phyloP scores from a whole-genome alignment of 805 yeast species.

The Pichia heedii region DNA sequence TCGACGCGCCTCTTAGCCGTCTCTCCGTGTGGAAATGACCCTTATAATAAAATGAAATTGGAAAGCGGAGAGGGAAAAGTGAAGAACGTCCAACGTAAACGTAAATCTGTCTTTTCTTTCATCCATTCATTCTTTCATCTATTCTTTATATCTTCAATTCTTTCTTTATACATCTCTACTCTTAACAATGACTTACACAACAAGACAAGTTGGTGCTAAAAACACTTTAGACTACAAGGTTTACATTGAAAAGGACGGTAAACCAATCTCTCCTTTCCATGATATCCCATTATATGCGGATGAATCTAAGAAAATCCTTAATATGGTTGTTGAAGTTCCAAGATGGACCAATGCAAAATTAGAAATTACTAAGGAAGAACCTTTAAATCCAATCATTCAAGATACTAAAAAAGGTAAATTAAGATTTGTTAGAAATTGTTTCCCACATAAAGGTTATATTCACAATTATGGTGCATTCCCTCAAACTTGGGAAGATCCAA shows the following conservation, averaged over 20 bases:
- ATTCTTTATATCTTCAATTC: not conserved
- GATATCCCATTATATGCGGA: conserved; percentile 90
- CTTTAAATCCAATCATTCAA: conserved; percentile 89
- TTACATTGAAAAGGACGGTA: conserved; percentile 86
- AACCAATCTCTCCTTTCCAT: conserved; percentile 93
- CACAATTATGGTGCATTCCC: conserved; percentile 99
- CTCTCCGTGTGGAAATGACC: too few relatives aligned
- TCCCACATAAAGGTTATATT: conserved; percentile 98
- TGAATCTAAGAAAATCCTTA: conserved; percentile 77
- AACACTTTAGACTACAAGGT: conserved; percentile 91
- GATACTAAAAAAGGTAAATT: conserved; percentile 96
- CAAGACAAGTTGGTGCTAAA: conserved; percentile 93
- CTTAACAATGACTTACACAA: conserved; percentile 59
- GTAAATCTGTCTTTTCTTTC: too few relatives aligned
- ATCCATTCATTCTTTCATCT: not conserved
- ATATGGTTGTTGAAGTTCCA: conserved; percentile 87
- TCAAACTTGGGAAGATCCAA: conserved; percentile 82
- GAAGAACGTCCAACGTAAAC: too few relatives aligned
- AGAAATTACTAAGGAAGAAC: conserved; percentile 80
- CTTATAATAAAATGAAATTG: too few relatives aligned
- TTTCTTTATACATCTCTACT: not conserved
- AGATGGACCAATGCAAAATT: conserved; percentile 98
- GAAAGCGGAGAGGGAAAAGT: too few relatives aligned
- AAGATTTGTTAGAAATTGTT: conserved; percentile 92
- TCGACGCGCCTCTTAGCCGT: too few relatives aligned